Percentiles rank a stretch among this genome's conserved stretches.
phyloP scores from a whole-genome alignment of 2,329 filamentous ascomycete species.

The Calonectria pauciramosa region DNA sequence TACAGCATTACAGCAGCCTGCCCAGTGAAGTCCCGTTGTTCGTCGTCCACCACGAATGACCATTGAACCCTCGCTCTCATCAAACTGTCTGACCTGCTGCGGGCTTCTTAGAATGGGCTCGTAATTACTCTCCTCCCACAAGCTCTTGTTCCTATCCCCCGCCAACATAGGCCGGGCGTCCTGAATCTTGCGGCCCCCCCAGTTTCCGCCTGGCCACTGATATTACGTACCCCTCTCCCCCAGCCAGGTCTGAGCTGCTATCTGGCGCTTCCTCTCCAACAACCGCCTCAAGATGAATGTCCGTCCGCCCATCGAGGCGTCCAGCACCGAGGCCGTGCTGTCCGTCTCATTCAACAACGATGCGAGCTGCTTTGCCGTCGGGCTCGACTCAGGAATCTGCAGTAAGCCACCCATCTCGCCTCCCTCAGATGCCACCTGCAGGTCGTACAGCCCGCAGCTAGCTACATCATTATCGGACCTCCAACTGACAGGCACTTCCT shows the following conservation, averaged over 20 bases:
- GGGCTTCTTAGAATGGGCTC: conserved; percentile 10
- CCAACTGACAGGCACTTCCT: conserved; percentile 31
- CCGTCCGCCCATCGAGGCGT: conserved; percentile 84
- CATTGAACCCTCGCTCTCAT: conserved; percentile 1
- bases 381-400: conserved; percentile 87
- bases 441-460: conserved; percentile 5
- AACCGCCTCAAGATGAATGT: conserved; percentile 79
- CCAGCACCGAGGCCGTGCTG: conserved; percentile 80
- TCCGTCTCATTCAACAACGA: conserved; percentile 90
- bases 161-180: conserved; percentile 13
- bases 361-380: conserved; percentile 87
- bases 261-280: conserved; percentile 24
- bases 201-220: conserved; percentile 27
- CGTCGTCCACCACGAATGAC: neutral
- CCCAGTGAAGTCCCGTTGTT: conserved; percentile 11
- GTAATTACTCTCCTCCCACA: neutral
- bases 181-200: conserved; percentile 19
- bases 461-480: conserved; percentile 6
- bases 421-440: conserved; percentile 15
- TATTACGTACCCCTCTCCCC: conserved; percentile 25
- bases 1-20: conserved; percentile 14
- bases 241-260: conserved; percentile 5
- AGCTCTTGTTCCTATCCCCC: neutral
- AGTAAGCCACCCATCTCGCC: conserved; percentile 64
- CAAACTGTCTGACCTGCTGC: neutral